A percentile compares a stretch with the other conserved stretches of the same genome.
phyloP scores from a whole-genome alignment of 495 filamentous ascomycete species.

The Penicillium malachiteum region DNA sequence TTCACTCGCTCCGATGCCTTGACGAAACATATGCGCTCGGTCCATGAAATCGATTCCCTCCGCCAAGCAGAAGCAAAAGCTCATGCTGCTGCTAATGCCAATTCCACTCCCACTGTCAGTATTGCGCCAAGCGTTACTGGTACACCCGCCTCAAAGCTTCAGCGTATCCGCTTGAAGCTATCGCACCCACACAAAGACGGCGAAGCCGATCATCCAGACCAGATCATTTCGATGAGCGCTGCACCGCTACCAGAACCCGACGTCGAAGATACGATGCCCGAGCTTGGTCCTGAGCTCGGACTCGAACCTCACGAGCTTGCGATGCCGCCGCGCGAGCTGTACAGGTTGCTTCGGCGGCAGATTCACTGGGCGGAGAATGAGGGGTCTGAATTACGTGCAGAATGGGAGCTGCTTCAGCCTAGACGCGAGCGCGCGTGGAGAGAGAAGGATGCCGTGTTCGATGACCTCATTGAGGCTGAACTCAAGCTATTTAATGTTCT shows the following conservation, averaged over 20 bases:
- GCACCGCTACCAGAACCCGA: constrained; percentile 49
- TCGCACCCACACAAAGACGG: constrained; percentile 49
- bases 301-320: constrained; percentile 73
- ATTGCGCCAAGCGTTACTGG: constrained; percentile 27
- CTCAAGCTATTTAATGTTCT: constrained; percentile 42
- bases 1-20: constrained; percentile 97
- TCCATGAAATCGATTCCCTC: constrained; percentile 93
- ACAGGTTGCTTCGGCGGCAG: constrained; percentile 71
- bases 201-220: constrained; percentile 49
- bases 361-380: constrained; percentile 80
- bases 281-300: constrained; percentile 35
- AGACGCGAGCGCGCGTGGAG: constrained; percentile 74
- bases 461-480: constrained; percentile 60
- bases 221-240: constrained; percentile 40
- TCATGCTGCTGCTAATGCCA: constrained; percentile 36
- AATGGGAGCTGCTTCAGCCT: constrained; percentile 65
- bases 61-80: constrained; percentile 85
- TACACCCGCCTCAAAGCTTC: constrained; percentile 56
- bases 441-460: constrained; percentile 72
- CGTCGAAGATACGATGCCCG: constrained; percentile 45
- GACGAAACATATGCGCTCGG: constrained; percentile 97
- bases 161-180: constrained; percentile 67
- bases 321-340: constrained; percentile 67
- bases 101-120: constrained; percentile 6
- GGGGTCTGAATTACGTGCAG: constrained; percentile 54